Percentiles rank a stretch among this genome's conserved stretches.
These are phyloP conservation scores for Tolypocladium sp. DNA, from an alignment of 2,329 filamentous ascomycete genomes.

Conservation along the genomic window DNA sequence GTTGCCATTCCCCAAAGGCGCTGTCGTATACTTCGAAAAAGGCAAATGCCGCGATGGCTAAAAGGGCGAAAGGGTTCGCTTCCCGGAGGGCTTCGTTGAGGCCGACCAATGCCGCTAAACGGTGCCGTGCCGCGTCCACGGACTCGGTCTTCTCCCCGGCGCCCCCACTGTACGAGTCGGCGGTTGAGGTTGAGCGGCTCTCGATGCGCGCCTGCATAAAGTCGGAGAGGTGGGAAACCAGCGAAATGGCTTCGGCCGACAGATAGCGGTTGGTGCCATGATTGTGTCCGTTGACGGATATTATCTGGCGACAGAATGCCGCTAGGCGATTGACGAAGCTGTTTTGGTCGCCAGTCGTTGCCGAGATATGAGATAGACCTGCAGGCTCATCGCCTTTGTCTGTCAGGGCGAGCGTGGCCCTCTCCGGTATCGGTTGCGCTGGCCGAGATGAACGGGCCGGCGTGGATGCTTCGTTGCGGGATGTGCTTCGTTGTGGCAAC, in stretches of 20 bases:
- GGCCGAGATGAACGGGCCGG: background rate
- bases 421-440: background rate
- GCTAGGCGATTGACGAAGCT: slow-evolving; percentile 12
- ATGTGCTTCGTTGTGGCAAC: background rate
- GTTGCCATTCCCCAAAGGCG: slow-evolving; percentile 27
- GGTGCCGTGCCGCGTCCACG: slow-evolving; percentile 10
- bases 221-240: slow-evolving; percentile 15
- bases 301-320: slow-evolving; percentile 15
- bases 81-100: slow-evolving; percentile 28
- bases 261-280: slow-evolving; percentile 3
- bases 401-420: background rate
- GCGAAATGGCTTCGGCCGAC: slow-evolving; percentile 10
- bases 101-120: slow-evolving; percentile 23
- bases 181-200: background rate
- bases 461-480: background rate
- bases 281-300: slow-evolving; percentile 6
- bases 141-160: slow-evolving; percentile 5
- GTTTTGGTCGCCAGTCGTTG: too few relatives aligned
- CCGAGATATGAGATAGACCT: too few relatives aligned
- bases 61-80: slow-evolving; percentile 29
- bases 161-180: background rate
- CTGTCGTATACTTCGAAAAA: slow-evolving; percentile 33
- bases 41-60: slow-evolving; percentile 33
- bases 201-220: slow-evolving; percentile 16
- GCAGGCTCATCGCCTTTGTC: too few relatives aligned